phyloP scores from a whole-genome alignment of 2,329 filamentous ascomycete species.

The Amesomyces nigricolor region DNA sequence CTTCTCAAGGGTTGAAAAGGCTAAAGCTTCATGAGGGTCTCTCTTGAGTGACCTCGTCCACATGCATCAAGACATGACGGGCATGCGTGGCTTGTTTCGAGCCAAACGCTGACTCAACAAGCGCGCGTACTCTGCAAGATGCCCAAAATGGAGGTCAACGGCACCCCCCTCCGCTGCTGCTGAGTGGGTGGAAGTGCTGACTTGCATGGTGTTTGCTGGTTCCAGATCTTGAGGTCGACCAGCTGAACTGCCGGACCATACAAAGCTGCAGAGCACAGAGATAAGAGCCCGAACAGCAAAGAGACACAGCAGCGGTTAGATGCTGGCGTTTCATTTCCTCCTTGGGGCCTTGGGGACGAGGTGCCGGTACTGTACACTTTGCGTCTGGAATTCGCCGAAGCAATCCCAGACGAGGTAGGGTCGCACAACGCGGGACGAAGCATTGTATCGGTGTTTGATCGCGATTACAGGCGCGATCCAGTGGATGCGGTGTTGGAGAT shows the following conservation, averaged over 20 bases:
- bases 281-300: not conserved
- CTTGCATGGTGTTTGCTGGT: constrained; percentile 1
- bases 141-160: not conserved
- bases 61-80: too few relatives aligned
- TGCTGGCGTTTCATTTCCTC: too few relatives aligned
- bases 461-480: too few relatives aligned
- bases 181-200: not conserved
- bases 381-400: too few relatives aligned
- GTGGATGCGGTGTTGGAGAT: too few relatives aligned
- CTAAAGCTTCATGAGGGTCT: not conserved
- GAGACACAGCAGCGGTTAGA: too few relatives aligned
- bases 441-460: too few relatives aligned
- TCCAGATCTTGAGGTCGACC: not conserved
- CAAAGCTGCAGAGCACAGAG: not conserved
- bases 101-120: not conserved
- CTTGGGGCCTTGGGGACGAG: too few relatives aligned
- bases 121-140: not conserved
- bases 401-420: too few relatives aligned
- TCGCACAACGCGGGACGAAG: too few relatives aligned
- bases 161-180: not conserved
- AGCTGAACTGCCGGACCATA: not conserved
- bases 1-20: too few relatives aligned
- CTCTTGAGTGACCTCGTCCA: not conserved
- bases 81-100: not conserved
- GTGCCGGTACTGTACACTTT: too few relatives aligned